Evolutionary conservation across 495 filamentous ascomycete species (phyloP).

Genomic region (Amniculicola lignicola): DNA sequence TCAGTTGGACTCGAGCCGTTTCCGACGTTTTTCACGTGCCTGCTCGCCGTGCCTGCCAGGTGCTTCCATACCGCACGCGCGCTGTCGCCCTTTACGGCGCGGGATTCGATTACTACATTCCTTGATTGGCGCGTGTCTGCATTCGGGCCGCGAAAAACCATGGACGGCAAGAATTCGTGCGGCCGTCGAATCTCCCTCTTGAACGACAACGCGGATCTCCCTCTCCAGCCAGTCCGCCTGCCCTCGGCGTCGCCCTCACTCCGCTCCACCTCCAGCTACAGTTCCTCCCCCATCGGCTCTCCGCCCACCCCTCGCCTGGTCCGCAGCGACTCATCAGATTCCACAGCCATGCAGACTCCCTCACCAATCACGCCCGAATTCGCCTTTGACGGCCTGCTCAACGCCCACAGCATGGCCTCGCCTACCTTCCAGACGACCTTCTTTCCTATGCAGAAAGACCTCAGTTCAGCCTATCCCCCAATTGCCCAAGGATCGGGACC

Average conservation of each 20-base stretch:
- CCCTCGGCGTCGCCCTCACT: constrained; percentile 25
- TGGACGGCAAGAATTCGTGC: constrained; percentile 36
- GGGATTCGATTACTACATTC: constrained; percentile 9
- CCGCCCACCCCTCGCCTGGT: constrained; percentile 41
- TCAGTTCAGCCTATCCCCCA: constrained; percentile 27
- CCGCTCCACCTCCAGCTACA: constrained; percentile 41
- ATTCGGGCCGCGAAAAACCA: constrained; percentile 20
- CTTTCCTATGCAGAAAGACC: constrained; percentile 24
- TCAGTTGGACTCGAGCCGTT: not conserved
- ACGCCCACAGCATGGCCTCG: constrained; percentile 17
- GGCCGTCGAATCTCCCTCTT: constrained; percentile 37
- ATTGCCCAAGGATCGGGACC: constrained; percentile 20
- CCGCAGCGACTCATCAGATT: constrained; percentile 40
- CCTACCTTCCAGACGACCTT: constrained; percentile 20
- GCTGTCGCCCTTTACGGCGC: not conserved
- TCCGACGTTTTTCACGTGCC: not conserved
- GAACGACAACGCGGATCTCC: constrained; percentile 27
- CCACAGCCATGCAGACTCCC: constrained; percentile 36
- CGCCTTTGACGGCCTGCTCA: constrained; percentile 25
- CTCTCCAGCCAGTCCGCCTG: constrained; percentile 11
- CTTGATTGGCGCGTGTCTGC: constrained; percentile 17
- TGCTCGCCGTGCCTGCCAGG: not conserved
- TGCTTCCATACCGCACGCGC: not conserved
- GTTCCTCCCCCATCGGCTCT: constrained; percentile 39
- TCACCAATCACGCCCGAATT: constrained; percentile 42